Evolutionary conservation across 2,329 filamentous ascomycete species (phyloP).

Genomic region (Lasiodiplodia theobromae): DNA sequence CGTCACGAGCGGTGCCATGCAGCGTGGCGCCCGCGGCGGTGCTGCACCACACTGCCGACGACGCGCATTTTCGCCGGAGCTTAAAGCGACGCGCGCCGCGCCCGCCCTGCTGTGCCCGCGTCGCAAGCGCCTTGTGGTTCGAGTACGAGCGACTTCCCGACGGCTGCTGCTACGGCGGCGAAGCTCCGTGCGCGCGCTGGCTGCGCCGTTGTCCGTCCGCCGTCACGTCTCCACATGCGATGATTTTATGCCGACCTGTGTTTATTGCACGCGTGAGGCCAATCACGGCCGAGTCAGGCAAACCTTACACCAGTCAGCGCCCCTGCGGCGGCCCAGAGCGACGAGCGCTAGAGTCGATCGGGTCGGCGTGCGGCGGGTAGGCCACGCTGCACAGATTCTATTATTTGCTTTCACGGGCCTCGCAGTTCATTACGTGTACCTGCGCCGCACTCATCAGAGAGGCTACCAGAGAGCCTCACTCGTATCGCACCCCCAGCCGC

Average conservation of each 20-base stretch:
- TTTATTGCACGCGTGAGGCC: slow-evolving; percentile 21
- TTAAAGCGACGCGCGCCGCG: slow-evolving; percentile 9
- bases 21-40: neutral
- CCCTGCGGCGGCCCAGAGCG: slow-evolving; percentile 20
- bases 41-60: neutral
- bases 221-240: slow-evolving; percentile 17
- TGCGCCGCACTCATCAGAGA: neutral
- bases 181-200: slow-evolving; percentile 17
- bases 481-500: neutral
- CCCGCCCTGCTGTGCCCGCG: neutral
- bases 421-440: slow-evolving; percentile 28
- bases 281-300: slow-evolving; percentile 21
- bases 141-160: slow-evolving; percentile 7
- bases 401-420: slow-evolving; percentile 26
- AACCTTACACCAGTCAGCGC: neutral
- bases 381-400: slow-evolving; percentile 26
- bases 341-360: slow-evolving; percentile 24
- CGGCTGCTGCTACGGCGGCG: neutral
- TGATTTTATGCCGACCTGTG: slow-evolving; percentile 20
- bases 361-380: slow-evolving; percentile 3
- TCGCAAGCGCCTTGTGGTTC: neutral
- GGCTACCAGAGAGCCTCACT: slow-evolving; percentile 16
- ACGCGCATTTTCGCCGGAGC: slow-evolving; percentile 1
- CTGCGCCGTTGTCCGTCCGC: slow-evolving; percentile 22
- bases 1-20: slow-evolving; percentile 9